Base-by-base conservation (phyloP, 495 filamentous ascomycete species). In the Aspergillus sclerotioniger region DNA sequence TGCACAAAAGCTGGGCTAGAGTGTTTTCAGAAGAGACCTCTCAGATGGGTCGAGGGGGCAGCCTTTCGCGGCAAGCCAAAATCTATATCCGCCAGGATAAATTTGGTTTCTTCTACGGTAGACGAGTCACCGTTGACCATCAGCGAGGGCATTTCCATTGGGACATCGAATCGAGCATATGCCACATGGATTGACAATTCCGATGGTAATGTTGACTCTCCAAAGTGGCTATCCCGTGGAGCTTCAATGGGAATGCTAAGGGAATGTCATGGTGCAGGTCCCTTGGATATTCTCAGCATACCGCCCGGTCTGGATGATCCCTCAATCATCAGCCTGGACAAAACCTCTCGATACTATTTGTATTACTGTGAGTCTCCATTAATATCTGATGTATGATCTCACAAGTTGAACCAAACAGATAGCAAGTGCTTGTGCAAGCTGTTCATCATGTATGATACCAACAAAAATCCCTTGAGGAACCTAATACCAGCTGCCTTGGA, bases 401-500 rank as follows among this genome's bases (percentile, higher is more conserved):
- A 20, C 9, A 8, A 19, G 8, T 6, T 46, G 44, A 46, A 3
- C 0, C 12, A 15, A 3, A 31, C 51, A 85, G 82, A 82, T 66
- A 69, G 76, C 37, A 71, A 72, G 32, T 72, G 73, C 8, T 79
- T 85, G 52, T 83, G 81, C 67, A 75, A 76, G 54, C 75, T 84
- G 50, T 76, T 84, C 33, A 77, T 85, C 29, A 73, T 83, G 28
- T 72, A 82, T 51, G 83, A 86, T 54, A 76, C 72, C 19, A 59
- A 71, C 50, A 74, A 66, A 29, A 86, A 86, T 56, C 83, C 83
- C 4, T 82, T 85, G 56, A 71, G 83, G 31, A 72, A 69, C 35
- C 62, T 85, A 21, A 70, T 84, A 16, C 70, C 81, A 0, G 68
- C 82, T n/a, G 73, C 78, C 6, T 59, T 74, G 31, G 58, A 71